Conservation (phyloP, 176 grass and related monocot species). For the Puya raimondii region DNA sequence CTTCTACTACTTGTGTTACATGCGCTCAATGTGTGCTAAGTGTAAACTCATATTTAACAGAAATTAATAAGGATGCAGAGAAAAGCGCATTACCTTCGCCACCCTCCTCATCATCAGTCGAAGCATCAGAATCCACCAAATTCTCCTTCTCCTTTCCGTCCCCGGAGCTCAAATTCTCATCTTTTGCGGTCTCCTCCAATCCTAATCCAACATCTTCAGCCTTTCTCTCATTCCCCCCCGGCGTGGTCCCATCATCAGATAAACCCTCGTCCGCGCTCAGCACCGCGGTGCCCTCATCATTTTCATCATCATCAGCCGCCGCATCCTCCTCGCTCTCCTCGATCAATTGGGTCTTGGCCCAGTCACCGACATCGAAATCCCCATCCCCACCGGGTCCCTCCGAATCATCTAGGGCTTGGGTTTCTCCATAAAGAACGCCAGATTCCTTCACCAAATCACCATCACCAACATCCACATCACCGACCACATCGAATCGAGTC, state of each 20-base stretch:
- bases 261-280: conserved; percentile 6
- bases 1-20: too few relatives aligned
- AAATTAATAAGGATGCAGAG: not conserved
- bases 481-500: not conserved
- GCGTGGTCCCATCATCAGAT: conserved; percentile 5
- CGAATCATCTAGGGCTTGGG: conserved; percentile 6
- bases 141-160: not conserved
- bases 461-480: not conserved
- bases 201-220: not conserved
- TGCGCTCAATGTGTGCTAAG: too few relatives aligned
- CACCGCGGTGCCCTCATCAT: conserved; percentile 7
- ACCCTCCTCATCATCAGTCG: conserved; percentile 10
- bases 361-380: not conserved
- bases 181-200: too few relatives aligned
- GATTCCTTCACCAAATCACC: not conserved
- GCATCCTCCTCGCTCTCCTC: not conserved
- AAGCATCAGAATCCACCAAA: conserved; percentile 15
- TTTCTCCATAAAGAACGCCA: conserved; percentile 8
- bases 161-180: not conserved
- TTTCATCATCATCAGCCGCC: not conserved
- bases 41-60: too few relatives aligned
- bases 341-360: conserved; percentile 15
- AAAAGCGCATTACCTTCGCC: not conserved
- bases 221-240: not conserved
- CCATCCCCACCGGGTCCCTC: not conserved